These are phyloP conservation scores for Inga leiocalycina DNA, from an alignment of 306 rosid genomes.

Conservation along the genomic window DNA sequence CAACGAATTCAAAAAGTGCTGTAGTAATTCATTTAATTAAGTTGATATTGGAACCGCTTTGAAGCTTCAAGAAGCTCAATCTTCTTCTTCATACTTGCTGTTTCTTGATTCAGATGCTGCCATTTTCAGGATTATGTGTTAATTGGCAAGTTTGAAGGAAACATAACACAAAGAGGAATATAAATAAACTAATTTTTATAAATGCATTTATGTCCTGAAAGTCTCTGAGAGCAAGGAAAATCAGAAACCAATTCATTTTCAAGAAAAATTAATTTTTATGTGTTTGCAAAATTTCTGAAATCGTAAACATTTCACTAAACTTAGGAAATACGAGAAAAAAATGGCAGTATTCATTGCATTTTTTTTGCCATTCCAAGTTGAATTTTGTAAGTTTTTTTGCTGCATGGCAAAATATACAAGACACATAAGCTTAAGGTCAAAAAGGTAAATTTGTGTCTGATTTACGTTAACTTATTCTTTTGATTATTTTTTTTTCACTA, in stretches of 20 bases:
- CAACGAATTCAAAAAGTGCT: not conserved
- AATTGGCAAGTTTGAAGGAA: not conserved
- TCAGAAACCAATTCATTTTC: not conserved
- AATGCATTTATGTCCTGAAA: not conserved
- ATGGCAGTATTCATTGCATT: not conserved
- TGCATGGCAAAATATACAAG: not conserved
- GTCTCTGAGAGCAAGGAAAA: not conserved
- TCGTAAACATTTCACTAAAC: not conserved
- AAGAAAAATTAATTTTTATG: not conserved
- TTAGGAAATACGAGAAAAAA: not conserved
- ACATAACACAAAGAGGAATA: not conserved
- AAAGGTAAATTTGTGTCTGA: not conserved
- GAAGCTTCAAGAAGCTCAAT: conserved; percentile 73
- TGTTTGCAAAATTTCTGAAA: not conserved
- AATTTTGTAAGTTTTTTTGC: not conserved
- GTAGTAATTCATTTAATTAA: not conserved
- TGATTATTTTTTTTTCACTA: not conserved
- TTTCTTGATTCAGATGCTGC: conserved; percentile 76
- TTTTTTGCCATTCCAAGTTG: not conserved
- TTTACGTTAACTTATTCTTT: not conserved
- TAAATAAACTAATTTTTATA: not conserved
- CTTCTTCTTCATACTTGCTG: conserved; percentile 63
- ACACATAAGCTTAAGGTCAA: not conserved
- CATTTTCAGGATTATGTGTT: conserved; percentile 12
- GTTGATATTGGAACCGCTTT: conserved; percentile 53